A percentile compares a stretch with the other conserved stretches of the same genome.
phyloP scores from a whole-genome alignment of 1,139 yeast genomes.

The Citeromyces hawaiiensis region DNA sequence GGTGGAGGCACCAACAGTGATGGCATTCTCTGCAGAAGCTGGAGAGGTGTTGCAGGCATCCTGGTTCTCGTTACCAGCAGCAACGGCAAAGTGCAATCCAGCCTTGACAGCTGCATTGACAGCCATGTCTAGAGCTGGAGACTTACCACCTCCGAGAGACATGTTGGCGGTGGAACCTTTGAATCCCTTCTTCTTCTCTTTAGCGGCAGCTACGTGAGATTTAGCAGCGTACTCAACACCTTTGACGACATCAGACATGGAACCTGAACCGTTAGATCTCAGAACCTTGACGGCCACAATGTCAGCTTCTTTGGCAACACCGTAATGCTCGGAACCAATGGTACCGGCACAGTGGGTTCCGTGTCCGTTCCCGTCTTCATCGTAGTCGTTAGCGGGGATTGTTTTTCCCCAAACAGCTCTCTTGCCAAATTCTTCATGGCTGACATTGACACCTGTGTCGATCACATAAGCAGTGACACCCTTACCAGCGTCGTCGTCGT shows the following conservation, averaged over 20 bases:
- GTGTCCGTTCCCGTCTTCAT: constrained; percentile 89
- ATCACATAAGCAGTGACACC: constrained; percentile 90
- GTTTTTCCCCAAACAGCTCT: constrained; percentile 94
- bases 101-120: constrained; percentile 75
- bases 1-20: constrained; percentile 78
- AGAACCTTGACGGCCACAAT: constrained; percentile 70
- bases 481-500: constrained; percentile 74
- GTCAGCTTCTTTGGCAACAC: constrained; percentile 67
- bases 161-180: constrained; percentile 83
- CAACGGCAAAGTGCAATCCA: constrained; percentile 76
- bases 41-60: constrained; percentile 83
- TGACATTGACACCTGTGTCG: constrained; percentile 82
- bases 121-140: constrained; percentile 71
- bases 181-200: constrained; percentile 47
- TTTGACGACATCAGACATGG: constrained; percentile 70
- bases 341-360: constrained; percentile 89
- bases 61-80: constrained; percentile 79
- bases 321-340: constrained; percentile 60
- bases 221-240: constrained; percentile 73
- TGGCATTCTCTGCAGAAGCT: constrained; percentile 62
- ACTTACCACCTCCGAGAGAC: constrained; percentile 84
- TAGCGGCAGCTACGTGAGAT: constrained; percentile 44
- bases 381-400: constrained; percentile 71
- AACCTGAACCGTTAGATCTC: constrained; percentile 66
- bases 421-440: constrained; percentile 77